Percentiles rank a stretch among this genome's conserved stretches.
phyloP scores from a whole-genome alignment of 495 filamentous ascomycete genomes.

The Hypoxylon fragiforme region DNA sequence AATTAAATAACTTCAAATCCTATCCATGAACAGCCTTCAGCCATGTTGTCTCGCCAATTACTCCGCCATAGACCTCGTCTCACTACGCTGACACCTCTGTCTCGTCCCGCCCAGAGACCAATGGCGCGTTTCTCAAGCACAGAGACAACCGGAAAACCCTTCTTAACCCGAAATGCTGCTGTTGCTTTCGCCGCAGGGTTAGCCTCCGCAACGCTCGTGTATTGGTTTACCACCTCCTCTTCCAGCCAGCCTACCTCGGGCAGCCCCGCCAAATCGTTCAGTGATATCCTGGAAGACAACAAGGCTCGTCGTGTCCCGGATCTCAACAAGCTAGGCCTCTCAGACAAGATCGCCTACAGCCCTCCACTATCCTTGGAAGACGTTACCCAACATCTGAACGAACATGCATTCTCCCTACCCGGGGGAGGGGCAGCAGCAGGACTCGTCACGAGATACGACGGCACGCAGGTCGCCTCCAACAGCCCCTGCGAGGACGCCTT shows the following conservation, averaged over 20 bases:
- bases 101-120: constrained; percentile 4
- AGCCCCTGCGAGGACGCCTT: constrained; percentile 53
- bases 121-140: constrained; percentile 31
- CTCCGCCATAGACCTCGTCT: constrained; percentile 25
- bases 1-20: too few species aligned
- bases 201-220: constrained; percentile 6
- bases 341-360: constrained; percentile 29
- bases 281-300: background rate
- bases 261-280: background rate
- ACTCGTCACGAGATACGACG: constrained; percentile 50
- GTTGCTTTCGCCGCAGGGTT: constrained; percentile 26
- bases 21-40: background rate
- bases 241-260: too few species aligned
- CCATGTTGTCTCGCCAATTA: constrained; percentile 23
- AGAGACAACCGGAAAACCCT: constrained; percentile 6
- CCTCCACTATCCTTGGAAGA: constrained; percentile 29
- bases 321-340: constrained; percentile 30
- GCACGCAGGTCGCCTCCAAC: constrained; percentile 51
- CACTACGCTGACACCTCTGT: constrained; percentile 10
- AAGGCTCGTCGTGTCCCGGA: constrained; percentile 21
- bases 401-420: constrained; percentile 36
- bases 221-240: constrained; percentile 11
- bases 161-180: background rate
- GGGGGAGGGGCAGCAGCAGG: constrained; percentile 16
- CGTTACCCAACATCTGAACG: constrained; percentile 36